Evolutionary conservation across 1,139 yeast species (phyloP), one percentile per base, ranked within the genome.

Genomic region (Yamadazyma siamensis): DNA sequence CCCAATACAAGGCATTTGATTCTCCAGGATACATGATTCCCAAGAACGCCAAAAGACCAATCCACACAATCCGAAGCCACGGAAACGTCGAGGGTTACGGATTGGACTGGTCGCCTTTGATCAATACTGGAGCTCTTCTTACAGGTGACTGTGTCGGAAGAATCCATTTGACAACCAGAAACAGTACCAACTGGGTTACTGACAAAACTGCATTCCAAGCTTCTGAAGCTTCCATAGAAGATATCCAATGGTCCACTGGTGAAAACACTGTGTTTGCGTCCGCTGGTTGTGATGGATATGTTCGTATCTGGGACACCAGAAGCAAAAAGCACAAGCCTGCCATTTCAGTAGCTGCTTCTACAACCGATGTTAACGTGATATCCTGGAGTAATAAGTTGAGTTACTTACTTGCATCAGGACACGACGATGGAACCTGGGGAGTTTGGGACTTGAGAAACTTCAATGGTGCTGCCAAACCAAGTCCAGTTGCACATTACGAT

Each of bases 21-120:
- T 75, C 82, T 5, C 96, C 97, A 9, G 96, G 96, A 5, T 82
- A 71, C 46, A 70, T 75, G 50, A 76, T 89, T 41, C 87, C 94
- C 29, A 88, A 88, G 56, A 60, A 71, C 17, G 73, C 81, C 42
- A 87, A 84, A 54, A 75, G 81, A 53, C 96, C 98, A 12, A 53
- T 78, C 12, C 91, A 89, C 59, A 87, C 95, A n/a, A 69, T 94
- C 39, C 75, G 77, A 49, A 73, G 67, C 41, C 99, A 91, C 54
- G 96, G 96, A n/a, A 81, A 82, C 47, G 95, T 86, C 13, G 99
- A 91, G 65, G 98, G 99, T 17, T 91, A 88, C 52, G 99, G 96
- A 13, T 59, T 94, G 32, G 98, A 89, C 59, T 91, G 99, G 99
- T 86, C 96, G 3, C 95, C 96, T 20, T 62, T 82, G 41, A 74